Percentiles rank a stretch among this genome's conserved stretches.
These are phyloP conservation scores for Dalechampia spathulata DNA, from an alignment of 441 rosid species.

Conservation along the genomic window DNA sequence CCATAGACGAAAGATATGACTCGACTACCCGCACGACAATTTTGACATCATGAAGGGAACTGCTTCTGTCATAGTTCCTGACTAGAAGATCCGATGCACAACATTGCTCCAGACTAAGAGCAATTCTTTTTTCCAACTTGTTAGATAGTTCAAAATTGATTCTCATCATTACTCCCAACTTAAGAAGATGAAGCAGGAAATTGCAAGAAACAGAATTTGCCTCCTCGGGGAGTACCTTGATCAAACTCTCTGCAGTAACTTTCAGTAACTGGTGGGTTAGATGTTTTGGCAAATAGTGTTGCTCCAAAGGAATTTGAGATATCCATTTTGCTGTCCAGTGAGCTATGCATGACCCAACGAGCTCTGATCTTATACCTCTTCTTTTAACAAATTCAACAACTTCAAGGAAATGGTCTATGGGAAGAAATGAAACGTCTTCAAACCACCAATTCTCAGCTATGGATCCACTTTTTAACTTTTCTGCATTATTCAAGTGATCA, in stretches of 20 bases:
- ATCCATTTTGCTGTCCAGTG: slow-evolving; percentile 46
- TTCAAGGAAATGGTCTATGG: slow-evolving; percentile 49
- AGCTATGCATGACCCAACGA: slow-evolving; percentile 44
- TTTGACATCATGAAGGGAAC: slow-evolving; percentile 28
- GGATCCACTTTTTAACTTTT: slow-evolving; percentile 10
- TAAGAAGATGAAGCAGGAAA: slow-evolving; percentile 49
- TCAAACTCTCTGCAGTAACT: slow-evolving; percentile 36
- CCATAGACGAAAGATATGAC: slow-evolving; percentile 23
- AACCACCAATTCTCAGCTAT: slow-evolving; percentile 44
- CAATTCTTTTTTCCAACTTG: slow-evolving; percentile 30
- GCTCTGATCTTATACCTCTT: slow-evolving; percentile 30
- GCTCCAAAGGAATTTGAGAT: slow-evolving; percentile 24
- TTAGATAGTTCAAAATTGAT: slow-evolving; percentile 17
- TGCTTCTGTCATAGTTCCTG: slow-evolving; percentile 23
- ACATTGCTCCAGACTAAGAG: slow-evolving; percentile 35
- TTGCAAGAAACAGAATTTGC: slow-evolving; percentile 43
- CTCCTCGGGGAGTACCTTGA: slow-evolving; percentile 37
- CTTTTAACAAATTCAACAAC: slow-evolving; percentile 38
- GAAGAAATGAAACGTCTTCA: slow-evolving; percentile 44
- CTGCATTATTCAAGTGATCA: slow-evolving; percentile 4
- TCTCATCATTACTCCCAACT: slow-evolving; percentile 26
- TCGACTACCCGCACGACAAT: slow-evolving; percentile 29
- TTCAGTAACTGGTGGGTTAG: slow-evolving; percentile 24
- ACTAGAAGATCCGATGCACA: slow-evolving; percentile 40
- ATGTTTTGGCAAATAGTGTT: slow-evolving; percentile 21